Evolutionary conservation across 805 yeast genomes (phyloP).

Genomic region (Candida sithepensis): DNA sequence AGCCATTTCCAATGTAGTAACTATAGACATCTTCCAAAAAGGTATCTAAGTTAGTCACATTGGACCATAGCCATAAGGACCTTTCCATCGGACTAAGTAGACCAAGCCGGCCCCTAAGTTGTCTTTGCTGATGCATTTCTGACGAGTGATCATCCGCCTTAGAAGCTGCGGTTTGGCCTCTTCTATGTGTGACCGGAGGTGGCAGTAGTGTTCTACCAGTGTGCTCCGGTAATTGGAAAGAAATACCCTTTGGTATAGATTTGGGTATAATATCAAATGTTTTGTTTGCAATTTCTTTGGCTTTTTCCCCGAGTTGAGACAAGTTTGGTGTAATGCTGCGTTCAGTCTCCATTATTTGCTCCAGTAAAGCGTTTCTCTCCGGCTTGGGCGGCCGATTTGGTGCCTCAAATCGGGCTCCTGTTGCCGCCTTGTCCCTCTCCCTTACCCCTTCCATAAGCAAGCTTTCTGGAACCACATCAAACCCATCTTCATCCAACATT

Average conservation of each 20-base stretch:
- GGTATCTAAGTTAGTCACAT: constrained; percentile 84
- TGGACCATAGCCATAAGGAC: constrained; percentile 96
- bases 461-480: constrained; percentile 27
- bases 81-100: constrained; percentile 62
- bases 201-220: constrained; percentile 16
- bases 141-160: constrained; percentile 1
- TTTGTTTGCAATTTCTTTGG: constrained; percentile 25
- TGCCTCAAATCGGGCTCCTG: not conserved
- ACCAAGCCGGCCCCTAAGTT: constrained; percentile 32
- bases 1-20: constrained; percentile 84
- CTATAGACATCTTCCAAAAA: constrained; percentile 79
- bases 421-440: constrained; percentile 2
- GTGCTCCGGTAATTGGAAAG: constrained; percentile 18
- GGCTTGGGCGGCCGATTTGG: not conserved
- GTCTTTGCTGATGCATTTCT: constrained; percentile 18
- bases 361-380: constrained; percentile 14
- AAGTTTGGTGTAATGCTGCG: constrained; percentile 18
- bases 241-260: constrained; percentile 20
- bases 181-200: constrained; percentile 10
- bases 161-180: constrained; percentile 7
- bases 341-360: constrained; percentile 18
- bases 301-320: constrained; percentile 23
- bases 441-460: constrained; percentile 21
- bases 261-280: constrained; percentile 23
- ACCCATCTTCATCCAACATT: constrained; percentile 24